Evolutionary conservation across 495 filamentous ascomycete genomes (phyloP).

Genomic region (Hypoxylon perforatum): DNA sequence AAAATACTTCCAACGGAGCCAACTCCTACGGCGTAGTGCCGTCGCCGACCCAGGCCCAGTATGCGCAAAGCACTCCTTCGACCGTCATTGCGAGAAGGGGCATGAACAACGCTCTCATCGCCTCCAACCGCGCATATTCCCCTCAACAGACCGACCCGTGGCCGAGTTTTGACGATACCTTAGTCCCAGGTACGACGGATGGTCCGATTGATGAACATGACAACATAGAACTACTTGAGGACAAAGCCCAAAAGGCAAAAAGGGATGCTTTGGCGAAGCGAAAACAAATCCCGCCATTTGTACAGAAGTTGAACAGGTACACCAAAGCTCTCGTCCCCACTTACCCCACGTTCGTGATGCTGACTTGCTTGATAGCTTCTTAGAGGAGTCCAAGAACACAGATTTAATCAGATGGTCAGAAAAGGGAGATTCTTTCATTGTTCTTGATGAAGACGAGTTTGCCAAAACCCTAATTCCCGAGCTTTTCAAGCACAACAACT

Average conservation of each 20-base stretch:
- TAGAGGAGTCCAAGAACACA: slow-evolving; percentile 90
- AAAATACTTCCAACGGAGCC: slow-evolving; percentile 45
- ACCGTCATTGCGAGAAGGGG: slow-evolving; percentile 75
- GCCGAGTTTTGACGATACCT: slow-evolving; percentile 57
- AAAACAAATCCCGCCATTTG: slow-evolving; percentile 96
- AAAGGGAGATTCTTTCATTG: slow-evolving; percentile 94
- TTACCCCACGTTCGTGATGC: not conserved
- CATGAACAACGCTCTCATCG: slow-evolving; percentile 70
- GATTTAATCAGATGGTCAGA: slow-evolving; percentile 98
- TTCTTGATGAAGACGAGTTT: slow-evolving; percentile 98
- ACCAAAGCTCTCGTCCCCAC: slow-evolving; percentile 28
- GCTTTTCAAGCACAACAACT: slow-evolving; percentile 99
- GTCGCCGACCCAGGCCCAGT: slow-evolving; percentile 53
- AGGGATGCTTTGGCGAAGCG: slow-evolving; percentile 84
- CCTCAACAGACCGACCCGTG: slow-evolving; percentile 58
- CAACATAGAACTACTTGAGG: slow-evolving; percentile 79
- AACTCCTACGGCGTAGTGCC: slow-evolving; percentile 58
- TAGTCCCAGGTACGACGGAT: slow-evolving; percentile 50
- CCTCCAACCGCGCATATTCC: slow-evolving; percentile 55
- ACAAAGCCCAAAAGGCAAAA: slow-evolving; percentile 79
- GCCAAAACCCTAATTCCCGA: slow-evolving; percentile 97
- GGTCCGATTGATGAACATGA: slow-evolving; percentile 67
- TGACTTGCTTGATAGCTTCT: slow-evolving; percentile 70
- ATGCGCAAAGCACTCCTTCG: slow-evolving; percentile 57
- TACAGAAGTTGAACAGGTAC: slow-evolving; percentile 98